Percentiles rank a stretch among this genome's conserved stretches.
phyloP scores from a whole-genome alignment of 2,329 filamentous ascomycete genomes.

The Apiospora aurea region DNA sequence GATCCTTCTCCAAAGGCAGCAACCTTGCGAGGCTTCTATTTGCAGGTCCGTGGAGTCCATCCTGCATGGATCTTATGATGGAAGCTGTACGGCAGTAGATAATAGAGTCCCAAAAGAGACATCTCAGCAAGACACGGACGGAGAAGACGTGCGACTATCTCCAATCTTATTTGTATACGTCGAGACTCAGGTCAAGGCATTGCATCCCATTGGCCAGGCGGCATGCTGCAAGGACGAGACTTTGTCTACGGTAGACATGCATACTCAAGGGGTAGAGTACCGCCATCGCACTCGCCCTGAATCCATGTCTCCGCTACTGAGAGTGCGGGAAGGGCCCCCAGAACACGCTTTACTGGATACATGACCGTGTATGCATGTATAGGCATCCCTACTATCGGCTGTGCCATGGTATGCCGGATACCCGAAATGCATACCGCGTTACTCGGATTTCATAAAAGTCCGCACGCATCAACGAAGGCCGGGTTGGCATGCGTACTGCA shows the following conservation, averaged over 20 bases:
- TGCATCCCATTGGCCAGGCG: not conserved
- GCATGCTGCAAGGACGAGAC: constrained; percentile 13
- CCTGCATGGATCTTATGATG: not conserved
- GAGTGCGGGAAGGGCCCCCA: constrained; percentile 3
- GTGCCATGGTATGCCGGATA: constrained; percentile 7
- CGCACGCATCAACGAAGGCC: not conserved
- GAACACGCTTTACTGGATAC: not conserved
- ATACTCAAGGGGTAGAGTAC: constrained; percentile 9
- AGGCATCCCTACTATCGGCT: not conserved
- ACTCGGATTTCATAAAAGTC: not conserved
- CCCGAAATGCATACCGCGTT: not conserved
- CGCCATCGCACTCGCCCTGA: not conserved
- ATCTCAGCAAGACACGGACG: constrained; percentile 17
- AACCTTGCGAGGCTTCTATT: not conserved
- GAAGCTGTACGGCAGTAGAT: constrained; percentile 1
- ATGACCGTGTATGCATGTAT: not conserved
- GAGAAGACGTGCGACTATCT: constrained; percentile 5
- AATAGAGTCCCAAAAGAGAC: constrained; percentile 10
- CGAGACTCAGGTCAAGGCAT: not conserved
- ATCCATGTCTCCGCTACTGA: constrained; percentile 10
- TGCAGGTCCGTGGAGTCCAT: too few species aligned
- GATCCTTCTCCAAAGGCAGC: not conserved
- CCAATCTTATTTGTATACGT: constrained; percentile 13
- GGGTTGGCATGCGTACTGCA: not conserved
- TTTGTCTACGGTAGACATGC: constrained; percentile 14